Evolutionary conservation across 768 basidiomycete species (phyloP).

Genomic region (Tulasnella sp.): DNA sequence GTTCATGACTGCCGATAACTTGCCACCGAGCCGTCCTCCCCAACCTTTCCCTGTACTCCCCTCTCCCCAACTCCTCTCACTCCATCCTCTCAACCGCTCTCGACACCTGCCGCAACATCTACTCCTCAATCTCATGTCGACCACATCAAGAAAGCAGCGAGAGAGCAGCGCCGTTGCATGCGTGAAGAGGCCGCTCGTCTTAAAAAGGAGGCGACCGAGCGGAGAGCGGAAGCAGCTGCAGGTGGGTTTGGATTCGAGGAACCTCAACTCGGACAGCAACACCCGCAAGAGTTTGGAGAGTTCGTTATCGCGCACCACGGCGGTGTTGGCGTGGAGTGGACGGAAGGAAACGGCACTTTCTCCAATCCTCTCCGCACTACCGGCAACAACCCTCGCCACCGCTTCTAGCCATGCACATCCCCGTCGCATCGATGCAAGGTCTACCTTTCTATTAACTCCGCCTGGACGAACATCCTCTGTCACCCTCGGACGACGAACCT

Average conservation of each 20-base stretch:
- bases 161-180: slow-evolving; percentile 11
- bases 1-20: neutral
- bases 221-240: slow-evolving; percentile 16
- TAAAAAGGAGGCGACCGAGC: neutral
- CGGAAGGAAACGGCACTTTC: neutral
- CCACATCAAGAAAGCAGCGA: neutral
- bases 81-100: neutral
- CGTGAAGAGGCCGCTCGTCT: neutral
- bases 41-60: neutral
- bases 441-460: neutral
- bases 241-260: neutral
- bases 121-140: neutral
- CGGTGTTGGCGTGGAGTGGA: neutral
- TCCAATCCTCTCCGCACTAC: neutral
- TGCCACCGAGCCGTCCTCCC: neutral
- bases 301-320: neutral
- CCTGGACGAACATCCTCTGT: neutral
- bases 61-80: neutral
- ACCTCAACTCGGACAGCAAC: neutral
- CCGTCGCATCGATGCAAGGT: neutral
- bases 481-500: neutral
- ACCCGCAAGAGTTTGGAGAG: slow-evolving; percentile 11
- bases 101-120: neutral
- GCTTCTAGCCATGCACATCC: neutral
- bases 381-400: neutral